phyloP scores from a whole-genome alignment of 805 yeast genomes.

The Hanseniaspora nectarophila region DNA sequence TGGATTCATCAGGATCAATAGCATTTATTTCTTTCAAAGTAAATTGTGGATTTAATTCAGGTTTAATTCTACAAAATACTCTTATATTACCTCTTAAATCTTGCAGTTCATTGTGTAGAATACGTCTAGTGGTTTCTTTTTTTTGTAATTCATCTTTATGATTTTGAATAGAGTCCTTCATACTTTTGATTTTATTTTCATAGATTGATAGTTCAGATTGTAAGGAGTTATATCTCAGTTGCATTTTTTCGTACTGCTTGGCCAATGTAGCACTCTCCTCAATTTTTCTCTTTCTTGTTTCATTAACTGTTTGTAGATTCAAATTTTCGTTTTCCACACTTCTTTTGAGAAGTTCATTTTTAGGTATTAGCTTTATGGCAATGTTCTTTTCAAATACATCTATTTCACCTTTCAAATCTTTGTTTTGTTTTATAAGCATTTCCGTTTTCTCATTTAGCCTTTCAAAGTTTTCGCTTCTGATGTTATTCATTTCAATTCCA shows the following conservation, averaged over 20 bases:
- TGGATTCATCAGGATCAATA: slow-evolving; percentile 26
- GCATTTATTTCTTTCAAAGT: slow-evolving; percentile 18
- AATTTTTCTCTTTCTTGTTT: slow-evolving; percentile 16
- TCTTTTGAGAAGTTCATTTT: neutral
- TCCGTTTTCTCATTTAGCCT: slow-evolving; percentile 10
- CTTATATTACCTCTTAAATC: slow-evolving; percentile 85
- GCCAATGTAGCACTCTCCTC: slow-evolving; percentile 18
- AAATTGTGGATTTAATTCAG: slow-evolving; percentile 23
- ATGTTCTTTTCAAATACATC: neutral
- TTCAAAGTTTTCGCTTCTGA: neutral
- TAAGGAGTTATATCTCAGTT: slow-evolving; percentile 14
- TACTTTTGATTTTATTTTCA: neutral
- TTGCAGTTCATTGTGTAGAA: slow-evolving; percentile 61
- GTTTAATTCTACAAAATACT: slow-evolving; percentile 78
- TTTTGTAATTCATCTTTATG: slow-evolving; percentile 32
- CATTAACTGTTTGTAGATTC: slow-evolving; percentile 19
- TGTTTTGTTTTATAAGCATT: neutral
- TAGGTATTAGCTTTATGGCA: neutral
- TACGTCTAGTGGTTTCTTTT: slow-evolving; percentile 49
- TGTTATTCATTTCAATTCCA: slow-evolving; percentile 19
- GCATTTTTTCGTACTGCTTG: slow-evolving; percentile 19
- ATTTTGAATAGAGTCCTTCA: slow-evolving; percentile 19
- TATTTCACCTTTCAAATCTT: slow-evolving; percentile 2
- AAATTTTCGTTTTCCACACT: slow-evolving; percentile 22
- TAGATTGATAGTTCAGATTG: slow-evolving; percentile 15